Percentiles rank a stretch among this genome's conserved stretches.
Conservation (phyloP, 2,329 filamentous ascomycete genomes). For the Aspergillus versicolor region DNA sequence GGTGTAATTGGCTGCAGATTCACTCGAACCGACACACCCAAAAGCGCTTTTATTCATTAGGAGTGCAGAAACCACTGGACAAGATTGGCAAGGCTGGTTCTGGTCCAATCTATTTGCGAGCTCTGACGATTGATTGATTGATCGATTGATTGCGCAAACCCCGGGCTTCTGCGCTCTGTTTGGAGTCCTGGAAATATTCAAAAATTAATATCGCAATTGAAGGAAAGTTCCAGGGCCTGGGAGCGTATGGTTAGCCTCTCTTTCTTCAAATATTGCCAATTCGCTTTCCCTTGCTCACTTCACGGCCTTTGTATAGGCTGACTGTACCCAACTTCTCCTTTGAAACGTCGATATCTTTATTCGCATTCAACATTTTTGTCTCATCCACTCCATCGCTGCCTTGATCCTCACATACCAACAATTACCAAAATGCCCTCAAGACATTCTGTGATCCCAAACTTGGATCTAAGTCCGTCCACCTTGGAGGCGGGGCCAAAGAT, state of each 20-base stretch:
- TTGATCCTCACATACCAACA: slow-evolving; percentile 13
- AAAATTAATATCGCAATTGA: not conserved
- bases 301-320: slow-evolving; percentile 1
- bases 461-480: slow-evolving; percentile 37
- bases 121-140: not conserved
- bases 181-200: slow-evolving; percentile 4
- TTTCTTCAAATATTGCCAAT: not conserved
- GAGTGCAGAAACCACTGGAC: not conserved
- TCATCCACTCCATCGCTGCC: not conserved
- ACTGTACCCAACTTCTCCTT: not conserved
- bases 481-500: slow-evolving; percentile 30
- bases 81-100: slow-evolving; percentile 27
- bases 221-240: not conserved
- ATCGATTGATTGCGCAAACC: not conserved
- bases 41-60: not conserved
- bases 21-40: slow-evolving; percentile 5
- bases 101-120: slow-evolving; percentile 17
- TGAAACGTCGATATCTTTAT: slow-evolving; percentile 1
- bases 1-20: slow-evolving; percentile 13
- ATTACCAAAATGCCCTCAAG: slow-evolving; percentile 36
- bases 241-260: slow-evolving; percentile 4
- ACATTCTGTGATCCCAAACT: slow-evolving; percentile 37
- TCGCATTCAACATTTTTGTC: not conserved
- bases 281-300: slow-evolving; percentile 5
- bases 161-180: not conserved